These are phyloP conservation scores for Neonectria sp. DNA, from an alignment of 2,329 filamentous ascomycete species.

Conservation along the genomic window DNA sequence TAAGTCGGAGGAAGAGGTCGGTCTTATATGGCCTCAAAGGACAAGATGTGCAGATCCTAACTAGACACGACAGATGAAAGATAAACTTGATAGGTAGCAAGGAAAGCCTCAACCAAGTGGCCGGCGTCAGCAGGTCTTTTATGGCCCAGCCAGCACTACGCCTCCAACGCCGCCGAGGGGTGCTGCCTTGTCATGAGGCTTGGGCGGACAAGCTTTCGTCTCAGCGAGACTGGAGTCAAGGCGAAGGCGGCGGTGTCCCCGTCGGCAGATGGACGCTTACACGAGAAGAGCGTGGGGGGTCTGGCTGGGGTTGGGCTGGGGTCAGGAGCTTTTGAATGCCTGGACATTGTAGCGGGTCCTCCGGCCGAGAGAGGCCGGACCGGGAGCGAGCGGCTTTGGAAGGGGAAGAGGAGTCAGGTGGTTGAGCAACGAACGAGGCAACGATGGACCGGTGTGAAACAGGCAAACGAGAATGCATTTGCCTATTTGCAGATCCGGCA, in stretches of 20 bases:
- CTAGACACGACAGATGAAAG: constrained; percentile 21
- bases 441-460: constrained; percentile 23
- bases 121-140: constrained; percentile 44
- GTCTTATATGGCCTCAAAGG: constrained; percentile 7
- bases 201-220: constrained; percentile 28
- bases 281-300: constrained; percentile 45
- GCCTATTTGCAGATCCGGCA: constrained; percentile 14
- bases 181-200: constrained; percentile 45
- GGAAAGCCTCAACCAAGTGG: constrained; percentile 28
- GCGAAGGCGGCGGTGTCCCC: constrained; percentile 31
- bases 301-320: constrained; percentile 34
- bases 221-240: constrained; percentile 8
- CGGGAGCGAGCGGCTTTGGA: constrained; percentile 41
- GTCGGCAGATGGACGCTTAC: constrained; percentile 36
- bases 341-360: constrained; percentile 26
- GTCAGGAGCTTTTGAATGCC: constrained; percentile 30
- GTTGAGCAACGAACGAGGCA: constrained; percentile 6
- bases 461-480: neutral
- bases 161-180: constrained; percentile 2
- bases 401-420: constrained; percentile 13
- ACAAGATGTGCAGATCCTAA: constrained; percentile 19
- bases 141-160: constrained; percentile 35
- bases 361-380: constrained; percentile 47
- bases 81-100: constrained; percentile 18
- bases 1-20: constrained; percentile 21